Evolutionary conservation across 805 yeast genomes (phyloP).

Genomic region (Hanseniaspora pseudoguilliermondii): DNA sequence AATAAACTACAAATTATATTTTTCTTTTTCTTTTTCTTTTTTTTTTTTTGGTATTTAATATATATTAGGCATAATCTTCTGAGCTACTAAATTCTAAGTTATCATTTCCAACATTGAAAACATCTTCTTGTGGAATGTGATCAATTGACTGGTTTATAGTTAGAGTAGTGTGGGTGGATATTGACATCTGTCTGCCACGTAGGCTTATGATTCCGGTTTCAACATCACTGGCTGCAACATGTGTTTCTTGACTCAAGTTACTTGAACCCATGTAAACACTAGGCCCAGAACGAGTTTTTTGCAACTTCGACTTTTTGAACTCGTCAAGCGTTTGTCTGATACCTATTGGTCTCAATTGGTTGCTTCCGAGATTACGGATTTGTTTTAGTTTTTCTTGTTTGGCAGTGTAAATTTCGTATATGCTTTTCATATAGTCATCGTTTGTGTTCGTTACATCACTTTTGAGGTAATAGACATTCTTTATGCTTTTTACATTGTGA

Average conservation of each 20-base stretch:
- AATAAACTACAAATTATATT: not conserved
- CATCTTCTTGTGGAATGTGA: not conserved
- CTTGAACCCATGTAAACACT: constrained; percentile 14
- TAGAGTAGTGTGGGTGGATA: too few relatives aligned
- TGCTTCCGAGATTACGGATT: constrained; percentile 30
- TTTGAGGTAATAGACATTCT: not conserved
- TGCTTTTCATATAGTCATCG: not conserved
- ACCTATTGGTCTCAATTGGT: constrained; percentile 47
- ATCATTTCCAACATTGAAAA: not conserved
- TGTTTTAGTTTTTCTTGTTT: not conserved
- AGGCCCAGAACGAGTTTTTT: constrained; percentile 17
- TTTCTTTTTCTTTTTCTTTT: not conserved
- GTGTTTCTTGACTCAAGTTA: constrained; percentile 19
- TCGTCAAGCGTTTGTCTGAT: constrained; percentile 39
- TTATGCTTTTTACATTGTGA: not conserved
- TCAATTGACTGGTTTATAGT: not conserved
- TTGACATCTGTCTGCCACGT: not conserved
- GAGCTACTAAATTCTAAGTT: not conserved
- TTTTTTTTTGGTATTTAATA: not conserved
- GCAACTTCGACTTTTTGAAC: constrained; percentile 15
- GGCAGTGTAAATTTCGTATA: not conserved
- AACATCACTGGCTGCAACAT: constrained; percentile 17
- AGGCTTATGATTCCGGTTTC: constrained; percentile 14
- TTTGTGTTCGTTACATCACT: not conserved
- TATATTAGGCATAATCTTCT: not conserved